Percentiles rank a stretch among this genome's conserved stretches.
phyloP scores from a whole-genome alignment of 441 rosid species.

The Brassica hybrid region DNA sequence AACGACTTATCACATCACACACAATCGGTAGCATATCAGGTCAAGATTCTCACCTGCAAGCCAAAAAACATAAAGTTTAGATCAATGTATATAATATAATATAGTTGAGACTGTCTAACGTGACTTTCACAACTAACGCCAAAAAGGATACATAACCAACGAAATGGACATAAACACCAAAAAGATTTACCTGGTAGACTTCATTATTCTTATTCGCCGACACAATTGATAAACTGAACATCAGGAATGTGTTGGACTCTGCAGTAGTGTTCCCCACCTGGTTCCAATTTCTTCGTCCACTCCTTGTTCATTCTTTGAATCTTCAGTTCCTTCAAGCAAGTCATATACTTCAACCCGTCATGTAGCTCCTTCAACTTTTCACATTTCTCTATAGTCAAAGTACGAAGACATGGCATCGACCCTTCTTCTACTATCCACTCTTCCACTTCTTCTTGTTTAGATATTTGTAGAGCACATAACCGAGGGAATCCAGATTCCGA shows the following conservation, averaged over 20 bases:
- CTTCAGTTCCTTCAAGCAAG: slow-evolving; percentile 10
- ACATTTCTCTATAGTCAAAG: not conserved
- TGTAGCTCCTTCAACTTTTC: slow-evolving; percentile 3
- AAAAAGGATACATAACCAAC: not conserved
- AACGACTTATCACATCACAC: not conserved
- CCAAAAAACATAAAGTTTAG: not conserved
- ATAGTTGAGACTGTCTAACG: not conserved
- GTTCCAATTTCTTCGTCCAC: not conserved
- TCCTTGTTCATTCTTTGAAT: not conserved
- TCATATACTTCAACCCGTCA: slow-evolving; percentile 1
- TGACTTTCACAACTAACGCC: not conserved
- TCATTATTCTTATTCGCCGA: not conserved
- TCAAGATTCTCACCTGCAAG: not conserved
- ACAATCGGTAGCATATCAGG: not conserved
- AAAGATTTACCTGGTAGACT: not conserved
- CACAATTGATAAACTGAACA: slow-evolving; percentile 6
- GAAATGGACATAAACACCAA: not conserved
- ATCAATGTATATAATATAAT: not conserved
- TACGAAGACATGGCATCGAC: slow-evolving; percentile 29
- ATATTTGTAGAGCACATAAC: not conserved
- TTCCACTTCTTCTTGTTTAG: not conserved
- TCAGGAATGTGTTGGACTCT: slow-evolving; percentile 17
- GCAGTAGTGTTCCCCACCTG: not conserved
- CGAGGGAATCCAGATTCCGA: not conserved
- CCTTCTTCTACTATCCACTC: slow-evolving; percentile 19